These are phyloP conservation scores for Inonotus obliquus DNA, from an alignment of 1,284 basidiomycete genomes.

Conservation along the genomic window DNA sequence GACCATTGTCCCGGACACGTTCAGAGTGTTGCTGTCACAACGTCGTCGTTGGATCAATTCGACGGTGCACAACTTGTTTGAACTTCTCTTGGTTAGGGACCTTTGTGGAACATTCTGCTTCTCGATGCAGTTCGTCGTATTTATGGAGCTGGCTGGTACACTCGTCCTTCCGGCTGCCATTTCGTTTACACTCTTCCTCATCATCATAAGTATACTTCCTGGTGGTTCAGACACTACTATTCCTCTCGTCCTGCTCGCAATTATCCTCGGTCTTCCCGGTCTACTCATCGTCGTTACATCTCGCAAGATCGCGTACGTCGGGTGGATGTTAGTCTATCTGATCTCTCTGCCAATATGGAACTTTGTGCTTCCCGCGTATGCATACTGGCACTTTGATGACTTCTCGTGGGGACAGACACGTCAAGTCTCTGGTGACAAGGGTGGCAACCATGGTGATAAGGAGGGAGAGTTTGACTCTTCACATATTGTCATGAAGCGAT, in stretches of 20 bases:
- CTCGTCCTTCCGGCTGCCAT: slow-evolving; percentile 97
- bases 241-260: slow-evolving; percentile 89
- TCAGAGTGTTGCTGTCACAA: slow-evolving; percentile 90
- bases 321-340: slow-evolving; percentile 97
- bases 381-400: slow-evolving; percentile 99
- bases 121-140: slow-evolving; percentile 96
- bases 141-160: slow-evolving; percentile 97
- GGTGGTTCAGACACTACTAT: slow-evolving; percentile 79
- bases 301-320: slow-evolving; percentile 88
- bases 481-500: slow-evolving; percentile 98
- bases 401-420: slow-evolving; percentile 99
- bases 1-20: slow-evolving; percentile 96
- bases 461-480: slow-evolving; percentile 95
- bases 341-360: slow-evolving; percentile 95
- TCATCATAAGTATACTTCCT: slow-evolving; percentile 82
- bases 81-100: slow-evolving; percentile 91
- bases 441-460: slow-evolving; percentile 76
- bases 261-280: slow-evolving; percentile 95
- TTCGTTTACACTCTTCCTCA: slow-evolving; percentile 90
- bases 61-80: slow-evolving; percentile 95
- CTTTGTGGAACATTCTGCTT: slow-evolving; percentile 96
- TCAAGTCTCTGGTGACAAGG: slow-evolving; percentile 74
- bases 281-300: slow-evolving; percentile 93
- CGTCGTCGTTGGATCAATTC: slow-evolving; percentile 99
- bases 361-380: slow-evolving; percentile 88